Percentiles rank a stretch among this genome's conserved stretches.
Evolutionary conservation across 139 green algal genomes (phyloP).

Genomic region (Micromonas commoda): DNA sequence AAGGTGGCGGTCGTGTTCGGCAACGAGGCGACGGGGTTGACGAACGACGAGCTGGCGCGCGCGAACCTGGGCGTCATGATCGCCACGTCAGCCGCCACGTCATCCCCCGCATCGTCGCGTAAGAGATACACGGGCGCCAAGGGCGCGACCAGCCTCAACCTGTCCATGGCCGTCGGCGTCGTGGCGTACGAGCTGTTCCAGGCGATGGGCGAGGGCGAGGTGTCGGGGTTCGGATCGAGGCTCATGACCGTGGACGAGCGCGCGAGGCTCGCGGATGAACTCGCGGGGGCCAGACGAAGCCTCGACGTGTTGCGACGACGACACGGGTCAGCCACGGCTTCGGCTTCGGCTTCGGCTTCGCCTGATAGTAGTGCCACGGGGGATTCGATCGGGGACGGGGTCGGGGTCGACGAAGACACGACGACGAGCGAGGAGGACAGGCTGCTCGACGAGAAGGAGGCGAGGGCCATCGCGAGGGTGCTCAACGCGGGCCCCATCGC

Average conservation of each 20-base stretch:
- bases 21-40: not conserved
- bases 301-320: slow-evolving; percentile 20
- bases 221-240: not conserved
- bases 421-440: slow-evolving; percentile 5
- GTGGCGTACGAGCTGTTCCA: slow-evolving; percentile 20
- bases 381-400: too few species aligned
- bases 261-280: not conserved
- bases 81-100: not conserved
- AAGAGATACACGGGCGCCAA: not conserved
- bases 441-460: slow-evolving; percentile 1
- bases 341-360: too few species aligned
- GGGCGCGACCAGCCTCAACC: not conserved
- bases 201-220: not conserved
- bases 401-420: not conserved
- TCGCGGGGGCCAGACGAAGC: not conserved
- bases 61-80: slow-evolving; percentile 7
- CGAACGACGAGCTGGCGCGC: slow-evolving; percentile 11
- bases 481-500: slow-evolving; percentile 3
- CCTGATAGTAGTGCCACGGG: too few species aligned
- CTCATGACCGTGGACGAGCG: not conserved
- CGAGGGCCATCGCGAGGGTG: not conserved
- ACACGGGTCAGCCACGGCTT: too few species aligned
- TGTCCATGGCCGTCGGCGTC: not conserved
- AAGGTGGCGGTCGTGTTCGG: slow-evolving; percentile 14
- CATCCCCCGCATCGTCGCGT: not conserved